These are phyloP conservation scores for Ophiostoma sp. DNA, from an alignment of 2,329 filamentous ascomycete species.

Conservation along the genomic window DNA sequence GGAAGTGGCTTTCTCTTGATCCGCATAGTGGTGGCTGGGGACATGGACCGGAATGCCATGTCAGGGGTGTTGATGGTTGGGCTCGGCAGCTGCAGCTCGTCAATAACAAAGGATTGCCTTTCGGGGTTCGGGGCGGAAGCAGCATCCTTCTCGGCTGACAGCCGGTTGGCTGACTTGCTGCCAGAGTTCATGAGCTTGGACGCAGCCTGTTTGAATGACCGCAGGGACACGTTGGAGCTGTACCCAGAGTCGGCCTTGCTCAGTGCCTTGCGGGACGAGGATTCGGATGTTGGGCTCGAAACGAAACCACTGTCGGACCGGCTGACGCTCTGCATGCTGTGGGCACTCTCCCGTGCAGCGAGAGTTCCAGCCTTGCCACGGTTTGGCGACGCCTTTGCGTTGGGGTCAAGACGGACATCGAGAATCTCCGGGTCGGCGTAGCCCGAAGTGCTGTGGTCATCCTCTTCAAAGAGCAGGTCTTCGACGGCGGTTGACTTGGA, in stretches of 20 bases:
- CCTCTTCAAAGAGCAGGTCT: slow-evolving; percentile 51
- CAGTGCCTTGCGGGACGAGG: slow-evolving; percentile 47
- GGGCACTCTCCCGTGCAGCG: slow-evolving; percentile 13
- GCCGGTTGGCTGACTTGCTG: slow-evolving; percentile 33
- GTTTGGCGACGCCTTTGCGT: slow-evolving; percentile 42
- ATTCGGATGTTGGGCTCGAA: slow-evolving; percentile 47
- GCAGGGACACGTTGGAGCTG: slow-evolving; percentile 59
- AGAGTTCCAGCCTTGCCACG: slow-evolving; percentile 18
- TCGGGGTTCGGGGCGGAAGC: background rate
- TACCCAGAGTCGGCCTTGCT: slow-evolving; percentile 63
- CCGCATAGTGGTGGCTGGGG: background rate
- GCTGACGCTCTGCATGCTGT: slow-evolving; percentile 33
- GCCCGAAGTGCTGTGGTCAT: slow-evolving; percentile 41
- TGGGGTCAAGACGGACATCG: slow-evolving; percentile 46
- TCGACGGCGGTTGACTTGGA: slow-evolving; percentile 52
- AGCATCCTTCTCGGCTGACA: slow-evolving; percentile 1
- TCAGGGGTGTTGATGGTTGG: slow-evolving; percentile 8
- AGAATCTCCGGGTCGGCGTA: slow-evolving; percentile 42
- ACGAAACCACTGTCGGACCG: slow-evolving; percentile 53
- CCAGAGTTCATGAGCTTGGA: slow-evolving; percentile 35
- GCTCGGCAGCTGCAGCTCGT: slow-evolving; percentile 29
- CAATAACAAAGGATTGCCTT: slow-evolving; percentile 24
- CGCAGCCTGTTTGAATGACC: slow-evolving; percentile 47
- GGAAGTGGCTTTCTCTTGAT: slow-evolving; percentile 6
- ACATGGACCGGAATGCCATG: slow-evolving; percentile 1